Evolutionary conservation across 495 filamentous ascomycete species (phyloP), one percentile per base, ranked within the genome.

Genomic region (Xylaria venustula): DNA sequence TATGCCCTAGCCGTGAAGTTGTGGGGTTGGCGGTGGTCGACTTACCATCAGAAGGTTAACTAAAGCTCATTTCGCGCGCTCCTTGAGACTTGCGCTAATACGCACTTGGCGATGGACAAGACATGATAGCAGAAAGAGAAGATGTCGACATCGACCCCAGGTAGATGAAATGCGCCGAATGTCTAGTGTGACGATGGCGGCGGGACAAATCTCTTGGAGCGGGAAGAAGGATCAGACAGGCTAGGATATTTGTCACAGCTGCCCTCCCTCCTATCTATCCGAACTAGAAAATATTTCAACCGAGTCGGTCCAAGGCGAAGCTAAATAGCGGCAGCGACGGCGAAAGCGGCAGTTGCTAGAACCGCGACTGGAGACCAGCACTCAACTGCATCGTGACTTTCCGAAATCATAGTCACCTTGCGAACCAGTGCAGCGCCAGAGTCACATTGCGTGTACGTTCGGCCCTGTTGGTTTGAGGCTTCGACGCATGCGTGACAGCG

Each of bases 151-250:
- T n/a, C n/a, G n/a, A n/a, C n/a, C n/a, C n/a, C n/a, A n/a, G n/a
- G n/a, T n/a, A n/a, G n/a, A n/a, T n/a, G n/a, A n/a, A n/a, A n/a
- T n/a, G n/a, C n/a, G n/a, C n/a, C 17, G 53, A 45, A 17, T 34
- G 32, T 44, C 53, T 22, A 23, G 26, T 7, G 37, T 20, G 19
- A 6, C 11, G 5, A 22, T 41, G 20, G 34, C 7, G 37, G 37
- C 37, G 37, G 37, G 37, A 40, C 14, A 40, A 12, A 40, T 15
- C 41, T 25, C 14, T 22, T 11, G 32, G 7, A 44, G 44, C 20
- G 28, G 45, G 42, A 25, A 19, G 54, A 58, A 58, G 54, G 54
- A 47, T 48, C 45, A 58, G 26, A 58, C 42, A 36, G 19, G 22
- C 26, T 36, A 34, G 40, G 23, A 46, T 28, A 40, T 58, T 47